phyloP scores from a whole-genome alignment of 164 flowering plant species.

The Platanus orientalis region DNA sequence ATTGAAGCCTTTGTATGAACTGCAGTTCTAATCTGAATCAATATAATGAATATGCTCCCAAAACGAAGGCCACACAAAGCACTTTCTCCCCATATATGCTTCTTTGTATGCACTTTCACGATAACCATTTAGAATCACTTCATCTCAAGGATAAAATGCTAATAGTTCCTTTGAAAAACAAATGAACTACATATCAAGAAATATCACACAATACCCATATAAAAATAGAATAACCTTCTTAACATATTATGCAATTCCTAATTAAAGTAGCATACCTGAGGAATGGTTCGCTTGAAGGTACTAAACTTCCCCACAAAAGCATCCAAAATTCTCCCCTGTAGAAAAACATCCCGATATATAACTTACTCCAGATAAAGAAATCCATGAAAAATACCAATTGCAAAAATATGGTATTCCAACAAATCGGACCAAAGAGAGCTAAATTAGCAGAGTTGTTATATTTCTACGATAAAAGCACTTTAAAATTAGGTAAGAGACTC shows the following conservation, averaged over 20 bases:
- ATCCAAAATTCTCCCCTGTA: conserved; percentile 90
- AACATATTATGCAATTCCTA: background rate
- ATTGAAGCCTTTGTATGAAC: no score
- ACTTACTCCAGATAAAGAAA: background rate
- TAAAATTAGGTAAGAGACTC: conserved; percentile 11
- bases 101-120: no score
- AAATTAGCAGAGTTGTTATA: background rate
- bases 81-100: no score
- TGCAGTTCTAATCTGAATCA: no score
- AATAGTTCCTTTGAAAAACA: no score
- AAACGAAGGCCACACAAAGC: no score
- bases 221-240: background rate
- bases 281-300: conserved; percentile 92
- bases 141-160: no score
- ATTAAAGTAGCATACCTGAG: conserved; percentile 55
- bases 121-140: no score
- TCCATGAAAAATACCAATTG: background rate
- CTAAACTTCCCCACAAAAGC: conserved; percentile 98
- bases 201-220: no score
- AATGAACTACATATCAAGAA: no score
- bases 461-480: background rate
- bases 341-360: conserved; percentile 8
- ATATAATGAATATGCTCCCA: no score
- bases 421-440: background rate
- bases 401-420: background rate